Evolutionary conservation across 306 rosid species (phyloP).

Genomic region (Fragaria nilgerrensis): DNA sequence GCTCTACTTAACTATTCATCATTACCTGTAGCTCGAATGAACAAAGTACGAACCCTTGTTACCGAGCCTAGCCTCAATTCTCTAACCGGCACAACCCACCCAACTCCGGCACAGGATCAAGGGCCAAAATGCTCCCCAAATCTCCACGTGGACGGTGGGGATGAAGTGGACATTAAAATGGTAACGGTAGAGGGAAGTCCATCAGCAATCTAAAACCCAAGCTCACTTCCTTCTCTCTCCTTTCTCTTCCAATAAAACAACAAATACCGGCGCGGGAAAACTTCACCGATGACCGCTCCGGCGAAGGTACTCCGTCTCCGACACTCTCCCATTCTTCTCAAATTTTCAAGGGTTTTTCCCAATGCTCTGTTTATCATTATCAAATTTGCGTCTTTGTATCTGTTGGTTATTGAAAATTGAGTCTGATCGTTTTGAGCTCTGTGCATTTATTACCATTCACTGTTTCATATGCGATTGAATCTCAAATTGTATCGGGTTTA

Average conservation of each 20-base stretch:
- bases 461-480: constrained; percentile 18
- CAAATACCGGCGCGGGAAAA: constrained; percentile 40
- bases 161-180: neutral
- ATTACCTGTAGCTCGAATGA: no score
- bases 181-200: constrained; percentile 14
- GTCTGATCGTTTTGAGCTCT: constrained; percentile 23
- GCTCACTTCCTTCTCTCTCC: constrained; percentile 19
- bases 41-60: no score
- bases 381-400: neutral
- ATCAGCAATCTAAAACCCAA: constrained; percentile 20
- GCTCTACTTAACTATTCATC: no score
- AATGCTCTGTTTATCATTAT: constrained; percentile 9
- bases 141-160: constrained; percentile 23
- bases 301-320: constrained; percentile 7
- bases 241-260: neutral
- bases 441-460: constrained; percentile 4
- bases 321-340: constrained; percentile 13
- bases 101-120: neutral
- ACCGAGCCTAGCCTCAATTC: no score
- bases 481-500: constrained; percentile 22
- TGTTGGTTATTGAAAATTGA: constrained; percentile 7
- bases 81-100: no score
- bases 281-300: constrained; percentile 29
- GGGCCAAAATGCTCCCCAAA: neutral
- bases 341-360: constrained; percentile 18